These are phyloP conservation scores for Schizophyllum commune DNA, from an alignment of 1,284 basidiomycete genomes.

Conservation along the genomic window DNA sequence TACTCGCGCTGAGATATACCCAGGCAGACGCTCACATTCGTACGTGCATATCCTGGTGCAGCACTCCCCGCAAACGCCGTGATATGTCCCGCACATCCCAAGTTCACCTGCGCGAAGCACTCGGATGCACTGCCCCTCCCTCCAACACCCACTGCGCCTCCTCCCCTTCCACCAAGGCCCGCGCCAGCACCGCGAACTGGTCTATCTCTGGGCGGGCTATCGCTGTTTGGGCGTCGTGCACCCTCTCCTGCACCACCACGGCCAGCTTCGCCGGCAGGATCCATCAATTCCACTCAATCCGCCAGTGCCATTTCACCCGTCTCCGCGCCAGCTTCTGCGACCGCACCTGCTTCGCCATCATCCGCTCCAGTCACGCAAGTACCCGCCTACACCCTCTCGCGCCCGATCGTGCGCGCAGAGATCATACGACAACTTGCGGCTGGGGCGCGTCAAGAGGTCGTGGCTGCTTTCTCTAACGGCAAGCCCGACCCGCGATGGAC, in stretches of 20 bases:
- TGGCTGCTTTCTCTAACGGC: constrained; percentile 41
- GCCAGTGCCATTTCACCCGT: constrained; percentile 66
- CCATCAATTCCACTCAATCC: constrained; percentile 43
- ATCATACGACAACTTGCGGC: constrained; percentile 48
- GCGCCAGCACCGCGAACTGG: constrained; percentile 10
- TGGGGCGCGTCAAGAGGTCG: constrained; percentile 48
- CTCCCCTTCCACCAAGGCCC: background rate
- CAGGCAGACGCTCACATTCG: constrained; percentile 48
- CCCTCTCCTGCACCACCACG: constrained; percentile 26
- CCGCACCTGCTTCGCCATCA: constrained; percentile 21
- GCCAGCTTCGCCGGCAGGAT: constrained; percentile 27
- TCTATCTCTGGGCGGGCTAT: constrained; percentile 5
- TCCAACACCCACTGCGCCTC: constrained; percentile 1
- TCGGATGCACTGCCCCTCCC: constrained; percentile 16
- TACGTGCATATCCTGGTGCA: constrained; percentile 59
- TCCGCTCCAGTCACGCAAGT: constrained; percentile 37
- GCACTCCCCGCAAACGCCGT: constrained; percentile 43
- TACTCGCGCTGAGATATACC: constrained; percentile 11
- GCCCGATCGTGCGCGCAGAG: constrained; percentile 44
- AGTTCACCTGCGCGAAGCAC: constrained; percentile 12
- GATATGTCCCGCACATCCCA: background rate
- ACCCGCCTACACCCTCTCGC: constrained; percentile 49
- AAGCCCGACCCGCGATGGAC: constrained; percentile 30
- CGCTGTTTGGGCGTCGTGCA: constrained; percentile 1
- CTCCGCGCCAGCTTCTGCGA: constrained; percentile 17